Percentiles rank a stretch among this genome's conserved stretches.
These are phyloP conservation scores for Arthrobotrys entomopaga DNA, from an alignment of 2,329 filamentous ascomycete genomes.

Conservation along the genomic window DNA sequence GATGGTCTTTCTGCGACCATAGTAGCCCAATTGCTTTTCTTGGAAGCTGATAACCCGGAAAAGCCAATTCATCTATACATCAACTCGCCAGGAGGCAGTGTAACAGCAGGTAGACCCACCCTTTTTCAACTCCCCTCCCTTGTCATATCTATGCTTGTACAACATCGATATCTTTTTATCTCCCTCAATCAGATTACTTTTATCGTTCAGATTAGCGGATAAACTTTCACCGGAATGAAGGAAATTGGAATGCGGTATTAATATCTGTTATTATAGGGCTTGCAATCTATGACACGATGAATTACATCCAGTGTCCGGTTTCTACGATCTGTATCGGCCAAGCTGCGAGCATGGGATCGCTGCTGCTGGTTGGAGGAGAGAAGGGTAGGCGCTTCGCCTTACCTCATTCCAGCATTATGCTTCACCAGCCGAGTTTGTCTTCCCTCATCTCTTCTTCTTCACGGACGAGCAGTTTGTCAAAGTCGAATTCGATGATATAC, in stretches of 20 bases:
- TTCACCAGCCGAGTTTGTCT: slow-evolving; percentile 79
- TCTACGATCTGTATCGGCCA: slow-evolving; percentile 95
- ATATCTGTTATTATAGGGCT: slow-evolving; percentile 64
- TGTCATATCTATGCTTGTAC: slow-evolving; percentile 1
- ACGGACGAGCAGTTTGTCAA: background rate
- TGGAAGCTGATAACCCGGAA: slow-evolving; percentile 94
- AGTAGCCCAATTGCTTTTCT: slow-evolving; percentile 94
- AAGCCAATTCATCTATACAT: slow-evolving; percentile 98
- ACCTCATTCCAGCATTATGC: slow-evolving; percentile 95
- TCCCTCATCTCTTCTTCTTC: background rate
- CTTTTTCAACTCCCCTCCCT: background rate
- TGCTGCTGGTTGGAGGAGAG: slow-evolving; percentile 86
- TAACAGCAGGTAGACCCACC: slow-evolving; percentile 70
- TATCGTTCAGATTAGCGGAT: background rate
- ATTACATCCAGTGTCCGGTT: slow-evolving; percentile 91
- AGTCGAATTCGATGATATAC: slow-evolving; percentile 11
- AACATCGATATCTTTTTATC: slow-evolving; percentile 5
- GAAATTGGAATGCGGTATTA: slow-evolving; percentile 9
- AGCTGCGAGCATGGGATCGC: slow-evolving; percentile 92
- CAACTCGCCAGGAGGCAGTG: slow-evolving; percentile 92
- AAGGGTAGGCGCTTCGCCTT: slow-evolving; percentile 86
- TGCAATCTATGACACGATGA: slow-evolving; percentile 99
- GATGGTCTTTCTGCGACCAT: slow-evolving; percentile 91
- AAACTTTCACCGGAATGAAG: background rate
- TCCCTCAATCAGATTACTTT: background rate